A percentile compares a stretch with the other conserved stretches of the same genome.
These are phyloP conservation scores for Nidularia pulvinata DNA, from an alignment of 768 basidiomycete genomes.

Conservation along the genomic window DNA sequence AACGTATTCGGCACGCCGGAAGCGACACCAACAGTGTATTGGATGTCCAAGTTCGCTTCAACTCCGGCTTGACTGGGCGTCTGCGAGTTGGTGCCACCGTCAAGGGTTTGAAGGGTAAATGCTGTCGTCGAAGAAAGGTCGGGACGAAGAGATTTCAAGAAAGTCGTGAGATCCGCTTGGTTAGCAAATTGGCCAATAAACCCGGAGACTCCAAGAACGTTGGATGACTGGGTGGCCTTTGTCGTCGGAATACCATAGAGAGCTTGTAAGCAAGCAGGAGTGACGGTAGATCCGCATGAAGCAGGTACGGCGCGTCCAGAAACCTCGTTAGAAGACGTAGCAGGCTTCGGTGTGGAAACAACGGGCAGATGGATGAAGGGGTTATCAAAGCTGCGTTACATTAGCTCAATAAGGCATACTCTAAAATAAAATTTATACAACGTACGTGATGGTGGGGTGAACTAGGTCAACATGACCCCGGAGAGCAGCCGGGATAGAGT, in stretches of 20 bases:
- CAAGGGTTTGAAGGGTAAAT: slow-evolving; percentile 30
- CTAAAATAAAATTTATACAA: neutral
- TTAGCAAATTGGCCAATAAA: slow-evolving; percentile 31
- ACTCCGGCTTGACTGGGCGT: slow-evolving; percentile 20
- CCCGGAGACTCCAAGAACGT: slow-evolving; percentile 25
- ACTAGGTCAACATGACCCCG: slow-evolving; percentile 18
- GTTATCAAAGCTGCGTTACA: slow-evolving; percentile 8
- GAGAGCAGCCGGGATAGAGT: slow-evolving; percentile 20
- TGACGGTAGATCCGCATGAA: slow-evolving; percentile 20
- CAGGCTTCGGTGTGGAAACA: slow-evolving; percentile 6
- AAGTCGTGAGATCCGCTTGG: slow-evolving; percentile 19
- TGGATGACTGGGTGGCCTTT: slow-evolving; percentile 20
- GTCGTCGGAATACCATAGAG: slow-evolving; percentile 30
- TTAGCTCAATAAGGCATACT: neutral
- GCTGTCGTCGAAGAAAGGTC: slow-evolving; percentile 26
- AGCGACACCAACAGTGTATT: slow-evolving; percentile 35
- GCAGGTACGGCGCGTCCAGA: slow-evolving; percentile 14
- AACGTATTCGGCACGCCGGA: slow-evolving; percentile 28
- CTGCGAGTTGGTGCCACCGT: slow-evolving; percentile 31
- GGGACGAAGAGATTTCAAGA: slow-evolving; percentile 20
- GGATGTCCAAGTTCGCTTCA: slow-evolving; percentile 31
- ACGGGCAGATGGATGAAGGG: slow-evolving; percentile 12
- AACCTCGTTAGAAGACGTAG: slow-evolving; percentile 1
- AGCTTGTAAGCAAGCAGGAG: slow-evolving; percentile 28
- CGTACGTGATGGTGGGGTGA: slow-evolving; percentile 24